Evolutionary conservation across 2,329 filamentous ascomycete genomes (phyloP).

Genomic region (Paecilomyces sp.): DNA sequence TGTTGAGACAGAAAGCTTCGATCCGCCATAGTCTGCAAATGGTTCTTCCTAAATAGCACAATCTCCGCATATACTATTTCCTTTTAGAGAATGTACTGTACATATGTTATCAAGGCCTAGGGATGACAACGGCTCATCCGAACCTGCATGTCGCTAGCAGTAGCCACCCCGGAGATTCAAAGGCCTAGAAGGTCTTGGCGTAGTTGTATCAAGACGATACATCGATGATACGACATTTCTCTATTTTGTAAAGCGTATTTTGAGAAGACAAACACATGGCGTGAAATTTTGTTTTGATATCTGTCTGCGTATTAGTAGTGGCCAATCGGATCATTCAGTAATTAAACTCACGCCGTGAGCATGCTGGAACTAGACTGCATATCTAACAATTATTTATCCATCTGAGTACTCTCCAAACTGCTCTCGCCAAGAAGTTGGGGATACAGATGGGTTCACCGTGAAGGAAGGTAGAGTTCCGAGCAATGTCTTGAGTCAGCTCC

Average conservation of each 20-base stretch:
- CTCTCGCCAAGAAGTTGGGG: neutral
- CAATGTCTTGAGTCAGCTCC: neutral
- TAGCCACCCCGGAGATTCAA: neutral
- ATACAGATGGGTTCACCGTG: neutral
- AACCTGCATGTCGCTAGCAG: neutral
- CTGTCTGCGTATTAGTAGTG: neutral
- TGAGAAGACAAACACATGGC: neutral
- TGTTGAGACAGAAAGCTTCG: neutral
- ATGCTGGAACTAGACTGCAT: neutral
- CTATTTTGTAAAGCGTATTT: neutral
- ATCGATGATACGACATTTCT: neutral
- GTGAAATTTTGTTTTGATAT: neutral
- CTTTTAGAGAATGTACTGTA: neutral
- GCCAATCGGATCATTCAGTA: neutral
- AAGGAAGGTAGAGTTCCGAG: neutral
- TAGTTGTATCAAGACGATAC: neutral
- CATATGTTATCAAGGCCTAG: neutral
- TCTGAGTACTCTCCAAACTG: neutral
- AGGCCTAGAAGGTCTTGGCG: neutral
- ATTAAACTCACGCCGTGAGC: neutral
- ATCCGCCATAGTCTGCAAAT: neutral
- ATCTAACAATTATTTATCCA: neutral
- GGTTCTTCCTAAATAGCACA: neutral
- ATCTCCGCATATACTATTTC: neutral
- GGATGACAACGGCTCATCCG: neutral